These are phyloP conservation scores for Yarrowia divulgata DNA, from an alignment of 805 yeast genomes.

Conservation along the genomic window DNA sequence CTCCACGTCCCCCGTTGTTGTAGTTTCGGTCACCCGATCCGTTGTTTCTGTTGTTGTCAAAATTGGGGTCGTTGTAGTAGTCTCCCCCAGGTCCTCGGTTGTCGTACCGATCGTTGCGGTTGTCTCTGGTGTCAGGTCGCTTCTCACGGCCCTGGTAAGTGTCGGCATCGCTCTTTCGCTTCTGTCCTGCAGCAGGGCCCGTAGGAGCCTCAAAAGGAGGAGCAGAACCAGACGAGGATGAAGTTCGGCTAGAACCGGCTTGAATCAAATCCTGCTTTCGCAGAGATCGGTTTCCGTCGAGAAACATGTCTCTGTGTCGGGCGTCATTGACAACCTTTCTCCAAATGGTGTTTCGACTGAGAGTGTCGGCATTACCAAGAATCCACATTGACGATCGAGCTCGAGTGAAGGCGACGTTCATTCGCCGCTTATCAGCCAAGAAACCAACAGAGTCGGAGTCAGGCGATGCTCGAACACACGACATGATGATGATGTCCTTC, in stretches of 20 bases:
- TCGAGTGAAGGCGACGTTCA: constrained; percentile 97
- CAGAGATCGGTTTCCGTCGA: neutral
- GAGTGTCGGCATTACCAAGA: constrained; percentile 76
- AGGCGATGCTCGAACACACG: constrained; percentile 90
- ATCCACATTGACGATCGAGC: constrained; percentile 94
- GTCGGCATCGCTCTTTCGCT: constrained; percentile 4
- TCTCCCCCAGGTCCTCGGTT: neutral
- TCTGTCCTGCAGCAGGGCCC: neutral
- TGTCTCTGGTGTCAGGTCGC: constrained; percentile 8
- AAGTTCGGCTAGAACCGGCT: neutral
- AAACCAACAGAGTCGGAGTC: constrained; percentile 74
- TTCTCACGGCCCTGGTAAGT: constrained; percentile 13
- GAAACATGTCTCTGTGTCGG: constrained; percentile 3
- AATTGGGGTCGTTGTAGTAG: constrained; percentile 4
- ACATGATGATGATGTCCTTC: constrained; percentile 89
- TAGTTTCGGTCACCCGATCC: neutral
- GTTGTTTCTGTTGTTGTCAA: constrained; percentile 5
- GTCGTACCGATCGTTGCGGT: neutral
- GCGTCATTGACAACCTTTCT: constrained; percentile 58
- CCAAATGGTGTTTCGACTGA: constrained; percentile 77
- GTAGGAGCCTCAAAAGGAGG: neutral
- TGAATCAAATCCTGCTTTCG: constrained; percentile 9
- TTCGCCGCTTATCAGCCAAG: constrained; percentile 87
- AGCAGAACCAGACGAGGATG: neutral
- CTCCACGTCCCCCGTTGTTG: neutral